Evolutionary conservation across 176 grass and related monocot genomes (phyloP).

Genomic region (Juncus effusus): DNA sequence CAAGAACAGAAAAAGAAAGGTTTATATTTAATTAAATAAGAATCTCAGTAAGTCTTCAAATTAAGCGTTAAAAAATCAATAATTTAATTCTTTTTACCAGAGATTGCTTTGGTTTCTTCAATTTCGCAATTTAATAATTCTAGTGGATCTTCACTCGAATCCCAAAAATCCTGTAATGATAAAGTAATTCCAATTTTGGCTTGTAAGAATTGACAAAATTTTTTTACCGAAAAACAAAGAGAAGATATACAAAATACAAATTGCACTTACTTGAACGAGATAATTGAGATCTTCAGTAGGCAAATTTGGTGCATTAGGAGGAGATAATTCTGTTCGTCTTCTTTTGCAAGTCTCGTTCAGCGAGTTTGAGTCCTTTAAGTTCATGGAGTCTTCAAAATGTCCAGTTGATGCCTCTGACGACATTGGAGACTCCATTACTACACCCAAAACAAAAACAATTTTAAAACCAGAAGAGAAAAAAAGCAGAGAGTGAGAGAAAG

Average conservation of each 20-base stretch:
- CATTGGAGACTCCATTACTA: slow-evolving; percentile 46
- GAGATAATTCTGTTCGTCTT: slow-evolving; percentile 23
- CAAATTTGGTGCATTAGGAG: slow-evolving; percentile 19
- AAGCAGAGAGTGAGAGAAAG: slow-evolving; percentile 3
- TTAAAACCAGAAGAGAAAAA: not conserved
- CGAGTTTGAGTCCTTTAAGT: not conserved
- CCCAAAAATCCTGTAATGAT: slow-evolving; percentile 58
- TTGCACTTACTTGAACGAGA: slow-evolving; percentile 52
- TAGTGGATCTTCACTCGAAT: slow-evolving; percentile 38
- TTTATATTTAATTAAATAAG: slow-evolving; percentile 19
- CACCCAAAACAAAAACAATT: slow-evolving; percentile 1
- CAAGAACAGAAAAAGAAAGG: not conserved
- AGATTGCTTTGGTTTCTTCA: slow-evolving; percentile 36
- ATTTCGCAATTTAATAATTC: slow-evolving; percentile 33
- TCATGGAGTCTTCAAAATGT: slow-evolving; percentile 54
- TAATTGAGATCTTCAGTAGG: slow-evolving; percentile 41
- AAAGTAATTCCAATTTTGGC: slow-evolving; percentile 20
- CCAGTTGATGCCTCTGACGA: slow-evolving; percentile 54
- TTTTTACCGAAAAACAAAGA: no score
- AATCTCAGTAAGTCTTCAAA: not conserved
- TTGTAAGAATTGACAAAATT: not conserved
- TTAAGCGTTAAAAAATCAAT: slow-evolving; percentile 8
- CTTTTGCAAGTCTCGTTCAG: slow-evolving; percentile 45
- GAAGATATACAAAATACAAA: not conserved
- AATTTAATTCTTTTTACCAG: slow-evolving; percentile 42